Evolutionary conservation across 129 eudicot species (phyloP), one percentile per base, ranked within the genome.

Genomic region (Glebionis coronaria): DNA sequence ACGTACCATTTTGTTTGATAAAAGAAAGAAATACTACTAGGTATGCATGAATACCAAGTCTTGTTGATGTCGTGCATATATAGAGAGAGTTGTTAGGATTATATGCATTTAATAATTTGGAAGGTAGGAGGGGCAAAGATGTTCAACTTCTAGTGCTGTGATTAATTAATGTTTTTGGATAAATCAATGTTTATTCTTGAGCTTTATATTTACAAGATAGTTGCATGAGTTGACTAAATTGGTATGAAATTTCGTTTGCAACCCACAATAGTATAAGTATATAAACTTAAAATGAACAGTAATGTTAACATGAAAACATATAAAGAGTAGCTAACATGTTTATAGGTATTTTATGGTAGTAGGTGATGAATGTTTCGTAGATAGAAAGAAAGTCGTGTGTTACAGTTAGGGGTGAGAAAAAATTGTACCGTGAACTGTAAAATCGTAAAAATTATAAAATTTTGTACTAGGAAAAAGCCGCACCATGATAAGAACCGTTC

Each of bases 1-100:
- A 20, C 92, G 83, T 14, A 85, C 96, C 96, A 88, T 88, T 65
- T 80, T 76, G 12, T 10, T 57, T 23, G 38, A n/a, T 8, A 61
- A 9, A 63, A 56, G 50, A 56, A 62, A 38, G 51, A 2, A 40
- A 49, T n/a, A n/a, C n/a, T n/a, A n/a, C n/a, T n/a, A n/a, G n/a
- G n/a, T 61, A 60, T 61, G 63, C 61, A 40, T 68, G 63, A 60
- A 40, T 68, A 56, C 61, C 56, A 47, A 68, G 73, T 54, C 31
- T 74, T 59, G 68, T 58, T 69, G 65, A 2, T 27, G 19, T 19
- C 14, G 56, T 55, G 60, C 40, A 40, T 67, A 67, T 73, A 72
- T 63, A 65, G 58, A n/a, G n/a, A 70, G 74, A 68, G 65, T 76
- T 61, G 65, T 74, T 76, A n/a, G 65, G 74, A 11, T 61, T 15